phyloP scores from a whole-genome alignment of 2,329 filamentous ascomycete species.

The Berkeleyomyces basicola region DNA sequence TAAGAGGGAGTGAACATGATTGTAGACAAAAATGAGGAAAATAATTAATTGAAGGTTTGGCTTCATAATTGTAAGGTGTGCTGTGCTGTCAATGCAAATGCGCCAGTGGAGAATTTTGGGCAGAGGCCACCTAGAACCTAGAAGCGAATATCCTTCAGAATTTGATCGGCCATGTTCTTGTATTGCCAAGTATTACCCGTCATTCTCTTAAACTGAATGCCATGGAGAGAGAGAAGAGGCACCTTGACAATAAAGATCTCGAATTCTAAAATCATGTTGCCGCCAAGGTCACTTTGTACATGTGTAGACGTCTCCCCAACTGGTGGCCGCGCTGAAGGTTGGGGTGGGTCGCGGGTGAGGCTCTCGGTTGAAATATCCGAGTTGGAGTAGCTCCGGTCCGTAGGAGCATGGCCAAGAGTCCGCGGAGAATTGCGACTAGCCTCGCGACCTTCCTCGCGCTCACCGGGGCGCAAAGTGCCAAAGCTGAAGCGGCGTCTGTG shows the following conservation, averaged over 20 bases:
- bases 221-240: constrained; percentile 77
- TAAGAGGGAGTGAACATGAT: neutral
- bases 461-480: constrained; percentile 44
- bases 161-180: constrained; percentile 95
- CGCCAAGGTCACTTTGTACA: constrained; percentile 76
- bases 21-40: neutral
- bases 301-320: constrained; percentile 75
- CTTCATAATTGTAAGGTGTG: neutral
- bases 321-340: constrained; percentile 27
- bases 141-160: constrained; percentile 69
- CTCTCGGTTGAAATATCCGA: constrained; percentile 77
- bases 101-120: no score
- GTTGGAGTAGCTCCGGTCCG: constrained; percentile 63
- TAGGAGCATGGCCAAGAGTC: constrained; percentile 27
- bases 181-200: constrained; percentile 96
- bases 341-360: constrained; percentile 35
- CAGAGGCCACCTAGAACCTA: neutral
- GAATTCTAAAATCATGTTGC: constrained; percentile 71
- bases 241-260: constrained; percentile 98
- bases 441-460: constrained; percentile 56
- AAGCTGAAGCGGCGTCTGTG: constrained; percentile 75
- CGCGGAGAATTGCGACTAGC: constrained; percentile 25
- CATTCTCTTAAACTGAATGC: constrained; percentile 96
- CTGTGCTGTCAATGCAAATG: neutral
- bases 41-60: neutral